A percentile compares a stretch with the other conserved stretches of the same genome.
These are phyloP conservation scores for Hypoxylon sp. DNA, from an alignment of 2,329 filamentous ascomycete genomes.

Conservation along the genomic window DNA sequence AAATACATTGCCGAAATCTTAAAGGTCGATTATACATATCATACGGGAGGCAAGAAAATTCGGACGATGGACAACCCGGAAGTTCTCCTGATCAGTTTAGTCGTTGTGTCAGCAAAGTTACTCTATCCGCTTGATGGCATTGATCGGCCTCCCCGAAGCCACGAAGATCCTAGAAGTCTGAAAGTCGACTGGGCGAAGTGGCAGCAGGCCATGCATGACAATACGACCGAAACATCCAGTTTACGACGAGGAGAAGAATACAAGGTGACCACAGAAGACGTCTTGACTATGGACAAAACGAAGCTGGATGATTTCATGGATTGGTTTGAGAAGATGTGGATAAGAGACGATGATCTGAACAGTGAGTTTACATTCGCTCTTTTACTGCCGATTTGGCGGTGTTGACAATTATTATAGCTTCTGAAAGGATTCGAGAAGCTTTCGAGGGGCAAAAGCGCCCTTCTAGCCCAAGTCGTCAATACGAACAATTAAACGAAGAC, in stretches of 20 bases:
- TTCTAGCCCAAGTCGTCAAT: constrained; percentile 7
- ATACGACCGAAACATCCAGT: constrained; percentile 39
- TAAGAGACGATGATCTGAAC: constrained; percentile 59
- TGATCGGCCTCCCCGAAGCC: constrained; percentile 61
- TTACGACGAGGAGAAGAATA: constrained; percentile 49
- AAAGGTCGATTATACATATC: constrained; percentile 69
- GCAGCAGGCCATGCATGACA: constrained; percentile 63
- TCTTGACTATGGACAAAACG: constrained; percentile 63
- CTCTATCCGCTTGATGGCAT: constrained; percentile 78
- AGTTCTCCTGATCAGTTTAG: constrained; percentile 74
- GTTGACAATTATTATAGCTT: constrained; percentile 35
- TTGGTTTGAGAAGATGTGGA: constrained; percentile 79
- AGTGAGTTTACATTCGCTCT: constrained; percentile 47
- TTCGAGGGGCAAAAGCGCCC: constrained; percentile 42
- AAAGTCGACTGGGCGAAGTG: constrained; percentile 80
- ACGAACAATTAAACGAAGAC: constrained; percentile 8
- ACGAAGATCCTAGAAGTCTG: constrained; percentile 69
- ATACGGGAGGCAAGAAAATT: constrained; percentile 59
- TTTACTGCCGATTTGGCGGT: background rate
- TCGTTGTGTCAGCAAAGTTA: constrained; percentile 83
- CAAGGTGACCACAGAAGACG: constrained; percentile 48
- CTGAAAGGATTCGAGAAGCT: constrained; percentile 44
- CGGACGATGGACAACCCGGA: constrained; percentile 76
- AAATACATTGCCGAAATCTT: constrained; percentile 67
- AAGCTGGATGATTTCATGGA: constrained; percentile 82